Evolutionary conservation across 2,329 filamentous ascomycete species (phyloP), one percentile per base, ranked within the genome.

Genomic region (Phialophora verrucosa): DNA sequence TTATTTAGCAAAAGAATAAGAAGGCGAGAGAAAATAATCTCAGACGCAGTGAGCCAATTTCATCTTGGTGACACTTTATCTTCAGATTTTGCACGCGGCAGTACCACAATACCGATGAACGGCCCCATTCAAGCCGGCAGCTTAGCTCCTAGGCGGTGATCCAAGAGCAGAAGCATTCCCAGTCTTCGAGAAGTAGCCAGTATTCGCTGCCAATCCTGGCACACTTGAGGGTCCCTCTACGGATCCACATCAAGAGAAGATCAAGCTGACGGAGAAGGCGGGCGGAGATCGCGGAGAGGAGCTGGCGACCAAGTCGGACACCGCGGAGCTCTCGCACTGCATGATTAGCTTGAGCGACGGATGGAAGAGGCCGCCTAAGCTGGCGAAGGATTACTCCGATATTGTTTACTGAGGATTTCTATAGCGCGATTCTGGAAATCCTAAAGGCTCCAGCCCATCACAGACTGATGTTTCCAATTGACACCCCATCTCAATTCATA

Each of bases 281-380:
- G 49, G 49, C 49, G 49, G 49, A 51, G 49, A 51, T 51, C 49
- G 49, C 49, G 17, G 49, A 51, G 23, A 51, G 49, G 20, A 51
- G 17, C 17, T 51, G 23, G 55, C 8, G 55, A 4, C 29, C 7
- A 17, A 44, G n/a, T 11, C 55, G 17, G n/a, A 32, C n/a, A n/a
- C 8, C 1, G 25, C 2, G 31, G 25, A 17, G 14, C 42, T 23
- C n/a, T 10, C 59, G 2, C 42, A 23, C 49, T 2, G 3, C 20
- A 51, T 51, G 49, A 25, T n/a, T 44, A 44, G 3, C 38, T 27
- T 27, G 27, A 27, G 27, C 27, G 27, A 44, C 38, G n/a, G 38
- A n/a, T 44, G 3, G 38, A 12, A 44, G 4, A 44, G 38, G 38
- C 38, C 12, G n/a, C 5, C 8, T 1, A 3, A 4, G 38, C 38